Base-by-base conservation (phyloP, 2,329 filamentous ascomycete genomes). In the Penicillium sp. region DNA sequence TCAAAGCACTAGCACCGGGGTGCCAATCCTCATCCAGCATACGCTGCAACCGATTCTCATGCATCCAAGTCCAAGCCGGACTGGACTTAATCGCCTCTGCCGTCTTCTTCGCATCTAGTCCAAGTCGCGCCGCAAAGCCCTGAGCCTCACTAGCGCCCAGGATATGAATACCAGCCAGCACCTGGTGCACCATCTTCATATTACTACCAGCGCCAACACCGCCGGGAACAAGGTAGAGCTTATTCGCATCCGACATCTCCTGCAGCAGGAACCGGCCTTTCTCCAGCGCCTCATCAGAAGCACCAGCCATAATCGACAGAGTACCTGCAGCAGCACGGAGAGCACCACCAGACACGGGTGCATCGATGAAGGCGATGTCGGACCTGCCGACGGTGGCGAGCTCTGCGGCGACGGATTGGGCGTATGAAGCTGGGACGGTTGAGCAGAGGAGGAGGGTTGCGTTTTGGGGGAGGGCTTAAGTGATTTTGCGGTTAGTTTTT, bases 251-350 rank as follows among this genome's bases (percentile, higher is more conserved):
- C 1, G 87, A 83, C 77, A 92, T 83, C 61, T 82, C 82, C 50
- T 84, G 77, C 2, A 91, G 77, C 1, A 91, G 72, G 45, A 78
- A 80, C 22, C 78, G 78, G 0, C 81, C 86, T 54, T 81, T 82
- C 33, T 79, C 75, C 2, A 90, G 73, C 5, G 84, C 83, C 3
- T 77, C 78, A 1, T 82, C 78, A 0, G 82, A 76, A 0, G 80
- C 87, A 2, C 85, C 84, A 0, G 87, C 87, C 83, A 92, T 90
- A 67, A 92, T 91, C 7, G 87, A 88, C 40, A 91, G 75, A 0
- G 88, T 89, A 4, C 88, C 88, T 46, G 88, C 82, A 0, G 86
- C 87, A 1, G 88, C 88, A 33, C 88, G 80, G 10, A 81, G 78
- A 0, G 86, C 83, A 1, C 88, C 88, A 0, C 88, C 88, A 0